Evolutionary conservation across 805 yeast genomes (phyloP), one percentile per base, ranked within the genome.

Genomic region (Lipomyces anomalus): DNA sequence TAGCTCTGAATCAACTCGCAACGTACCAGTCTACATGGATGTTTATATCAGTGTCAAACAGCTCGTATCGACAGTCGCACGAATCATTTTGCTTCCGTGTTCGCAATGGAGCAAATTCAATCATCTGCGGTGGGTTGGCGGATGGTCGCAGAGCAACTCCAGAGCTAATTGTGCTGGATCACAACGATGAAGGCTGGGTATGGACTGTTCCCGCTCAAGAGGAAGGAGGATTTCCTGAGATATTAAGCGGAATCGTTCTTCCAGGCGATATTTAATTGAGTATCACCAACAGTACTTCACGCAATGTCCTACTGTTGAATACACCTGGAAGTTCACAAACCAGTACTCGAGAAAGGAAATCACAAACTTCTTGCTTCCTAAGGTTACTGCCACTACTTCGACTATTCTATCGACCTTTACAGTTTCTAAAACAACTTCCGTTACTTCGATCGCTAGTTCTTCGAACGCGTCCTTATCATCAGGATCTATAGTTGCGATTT

Each of bases 21-120:
- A 62, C 81, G 1, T 83, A 88, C 84, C 79, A 79, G 55, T 68
- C 70, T 40, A 66, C 84, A 6, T 85, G 94, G 94, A 73, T 84
- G 2, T 83, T 78, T 59, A 63, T 33, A 55, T 62, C 50, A 57
- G 60, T 57, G 1, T 7, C 60, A 59, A 42, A 63, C 64, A 30
- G 48, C 65, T 7, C 47, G 50, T 24, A 67, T 82, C 1, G 77
- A 76, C 50, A 71, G 86, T 6, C 67, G 92, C 40, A 70, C 67
- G 3, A 61, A 64, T 35, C 67, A 87, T 0, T 60, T 80, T 48
- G 67, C 72, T 3, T 62, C 83, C 24, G 86, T 90, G 0, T 62
- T 79, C 0, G 26, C 23, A 78, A 78, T 54, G 54, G 58, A 7
- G 22, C 50, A 6, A 48, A 50, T 24, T 70, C 79, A 0, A 58